Evolutionary conservation across 2,329 filamentous ascomycete species (phyloP).

Genomic region (Apiospora pterosperma): DNA sequence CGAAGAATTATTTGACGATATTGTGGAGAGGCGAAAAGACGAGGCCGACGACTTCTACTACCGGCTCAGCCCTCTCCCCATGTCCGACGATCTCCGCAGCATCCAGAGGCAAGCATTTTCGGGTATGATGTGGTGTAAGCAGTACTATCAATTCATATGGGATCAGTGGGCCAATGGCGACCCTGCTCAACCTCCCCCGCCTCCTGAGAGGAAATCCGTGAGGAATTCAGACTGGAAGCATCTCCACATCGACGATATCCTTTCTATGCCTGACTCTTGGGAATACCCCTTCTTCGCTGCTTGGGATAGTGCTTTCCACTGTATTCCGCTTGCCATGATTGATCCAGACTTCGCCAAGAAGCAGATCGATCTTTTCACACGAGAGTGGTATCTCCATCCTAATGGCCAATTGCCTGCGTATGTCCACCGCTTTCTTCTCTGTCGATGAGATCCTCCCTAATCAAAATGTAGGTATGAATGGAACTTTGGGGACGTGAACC

Average conservation of each 20-base stretch:
- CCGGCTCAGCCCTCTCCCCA: slow-evolving; percentile 86
- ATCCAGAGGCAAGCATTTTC: slow-evolving; percentile 93
- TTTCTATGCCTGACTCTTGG: slow-evolving; percentile 98
- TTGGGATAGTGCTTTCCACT: slow-evolving; percentile 97
- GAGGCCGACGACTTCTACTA: slow-evolving; percentile 97
- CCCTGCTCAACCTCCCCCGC: slow-evolving; percentile 82
- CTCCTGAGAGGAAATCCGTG: slow-evolving; percentile 72
- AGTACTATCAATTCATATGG: slow-evolving; percentile 96
- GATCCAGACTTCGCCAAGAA: slow-evolving; percentile 98
- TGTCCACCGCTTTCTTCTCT: slow-evolving; percentile 20
- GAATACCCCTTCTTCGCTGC: slow-evolving; percentile 98
- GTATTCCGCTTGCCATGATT: slow-evolving; percentile 93
- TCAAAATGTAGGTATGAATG: slow-evolving; percentile 64
- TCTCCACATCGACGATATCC: slow-evolving; percentile 88
- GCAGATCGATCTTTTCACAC: slow-evolving; percentile 90
- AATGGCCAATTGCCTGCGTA: slow-evolving; percentile 92
- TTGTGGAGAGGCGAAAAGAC: slow-evolving; percentile 79
- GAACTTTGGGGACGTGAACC: slow-evolving; percentile 98
- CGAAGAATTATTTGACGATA: slow-evolving; percentile 87
- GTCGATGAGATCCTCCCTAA: slow-evolving; percentile 13
- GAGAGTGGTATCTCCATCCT: slow-evolving; percentile 98
- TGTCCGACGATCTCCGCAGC: slow-evolving; percentile 89
- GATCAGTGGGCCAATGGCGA: slow-evolving; percentile 97
- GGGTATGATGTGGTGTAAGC: slow-evolving; percentile 98
- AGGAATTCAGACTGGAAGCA: slow-evolving; percentile 92